Base-by-base conservation (phyloP, 2,329 filamentous ascomycete species). In the Ophiostoma sp. region DNA sequence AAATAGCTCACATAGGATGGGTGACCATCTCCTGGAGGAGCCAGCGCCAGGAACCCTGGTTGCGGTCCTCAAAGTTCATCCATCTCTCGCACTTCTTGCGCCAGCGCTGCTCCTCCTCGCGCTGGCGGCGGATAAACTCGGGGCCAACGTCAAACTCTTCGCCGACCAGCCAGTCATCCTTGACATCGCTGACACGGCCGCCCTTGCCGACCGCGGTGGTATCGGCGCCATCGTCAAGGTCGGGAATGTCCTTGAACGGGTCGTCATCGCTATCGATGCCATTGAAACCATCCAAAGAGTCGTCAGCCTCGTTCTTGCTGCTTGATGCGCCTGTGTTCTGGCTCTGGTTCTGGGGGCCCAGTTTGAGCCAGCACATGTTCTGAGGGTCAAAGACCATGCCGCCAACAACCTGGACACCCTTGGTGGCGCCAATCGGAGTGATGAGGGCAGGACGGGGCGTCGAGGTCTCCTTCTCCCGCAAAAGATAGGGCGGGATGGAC, bases 121-220 rank as follows among this genome's bases (percentile, higher is more conserved):
- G 86, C 77, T 98, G 94, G 73, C 94, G 85, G 75, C 90, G 86
- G 73, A 98, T 89, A 77, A 98, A 99, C 78, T 96, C 93, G 3
- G 94, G 95, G 0, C 95, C 95, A 70, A 99, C 93, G 77, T 99
- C 95, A 76, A 99, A 99, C 78, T 99, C 95, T 79, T 99, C 95
- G 68, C 93, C 93, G 15, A 97, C 91, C 67, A 92, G 87, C 85
- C 92, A 94, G 76, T 94, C 90, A 75, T 93, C 90, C 71, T 88
- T 87, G 35, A 15, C 62, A 13, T 65, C 62, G 62, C 35, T 65
- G 35, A 41, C 62, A 17, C 65, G 36, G 27, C 86, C 85, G 65
- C 83, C 84, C 54, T 83, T 83, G 31, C 81, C 80, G 8, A 79
- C 80, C 13, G 85, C 83, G 8, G 83, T 83, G 15, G 80, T 79